Percentiles rank a stretch among this genome's conserved stretches.
Conservation (phyloP, 495 filamentous ascomycete species). For the Daldinia grandis region DNA sequence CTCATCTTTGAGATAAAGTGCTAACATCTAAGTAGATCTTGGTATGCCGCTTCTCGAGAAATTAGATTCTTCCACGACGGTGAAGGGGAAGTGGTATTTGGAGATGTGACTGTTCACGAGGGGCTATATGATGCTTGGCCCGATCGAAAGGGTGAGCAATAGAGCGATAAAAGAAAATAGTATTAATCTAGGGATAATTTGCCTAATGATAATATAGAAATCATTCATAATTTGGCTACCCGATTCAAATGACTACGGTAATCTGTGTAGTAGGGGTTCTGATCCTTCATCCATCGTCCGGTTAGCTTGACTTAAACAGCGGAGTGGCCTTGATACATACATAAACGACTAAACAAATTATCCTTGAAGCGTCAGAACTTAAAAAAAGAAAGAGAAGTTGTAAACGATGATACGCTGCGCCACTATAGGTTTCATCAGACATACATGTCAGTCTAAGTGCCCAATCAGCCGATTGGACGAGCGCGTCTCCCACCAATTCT, state of each 20-base stretch:
- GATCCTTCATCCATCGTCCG: neutral
- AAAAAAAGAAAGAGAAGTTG: neutral
- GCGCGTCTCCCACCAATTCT: neutral
- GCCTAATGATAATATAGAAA: too few species aligned
- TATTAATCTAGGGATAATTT: neutral
- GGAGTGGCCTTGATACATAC: too few species aligned
- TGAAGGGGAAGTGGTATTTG: slow-evolving; percentile 26
- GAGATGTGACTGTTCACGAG: slow-evolving; percentile 35
- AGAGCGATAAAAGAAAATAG: neutral
- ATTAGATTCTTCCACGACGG: slow-evolving; percentile 41
- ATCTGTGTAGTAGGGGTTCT: neutral
- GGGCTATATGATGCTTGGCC: slow-evolving; percentile 39
- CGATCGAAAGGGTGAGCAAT: slow-evolving; percentile 7
- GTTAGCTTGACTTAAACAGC: too few species aligned
- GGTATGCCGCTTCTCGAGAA: slow-evolving; percentile 35
- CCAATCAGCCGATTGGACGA: slow-evolving; percentile 17
- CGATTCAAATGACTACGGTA: neutral
- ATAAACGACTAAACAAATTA: too few species aligned
- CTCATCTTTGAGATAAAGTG: neutral
- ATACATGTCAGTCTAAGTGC: neutral
- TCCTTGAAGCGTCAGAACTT: neutral
- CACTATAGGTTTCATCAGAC: slow-evolving; percentile 5
- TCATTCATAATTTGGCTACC: neutral
- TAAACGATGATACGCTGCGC: slow-evolving; percentile 23
- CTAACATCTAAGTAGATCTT: slow-evolving; percentile 37